Percentiles rank a stretch among this genome's conserved stretches.
Evolutionary conservation across 768 basidiomycete species (phyloP).

Genomic region (Auriscalpium orientale): DNA sequence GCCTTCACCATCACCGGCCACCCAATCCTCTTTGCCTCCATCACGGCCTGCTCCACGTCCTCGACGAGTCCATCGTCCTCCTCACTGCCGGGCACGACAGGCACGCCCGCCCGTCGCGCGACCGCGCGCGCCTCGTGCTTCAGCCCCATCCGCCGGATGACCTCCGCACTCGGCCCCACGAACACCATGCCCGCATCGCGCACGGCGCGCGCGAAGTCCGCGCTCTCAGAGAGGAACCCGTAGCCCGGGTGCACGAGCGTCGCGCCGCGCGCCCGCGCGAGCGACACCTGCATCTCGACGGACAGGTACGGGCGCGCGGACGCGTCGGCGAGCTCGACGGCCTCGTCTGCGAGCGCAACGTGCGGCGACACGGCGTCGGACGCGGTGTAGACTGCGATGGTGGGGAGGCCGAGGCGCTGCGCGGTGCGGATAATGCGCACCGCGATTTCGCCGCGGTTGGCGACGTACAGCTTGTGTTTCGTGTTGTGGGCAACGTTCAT

Average conservation of each 20-base stretch:
- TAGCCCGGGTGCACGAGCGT: conserved; percentile 59
- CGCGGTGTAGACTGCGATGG: conserved; percentile 51
- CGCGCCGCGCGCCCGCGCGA: conserved; percentile 33
- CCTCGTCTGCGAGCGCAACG: conserved; percentile 47
- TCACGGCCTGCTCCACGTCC: conserved; percentile 33
- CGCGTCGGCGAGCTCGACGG: conserved; percentile 28
- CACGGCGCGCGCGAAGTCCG: conserved; percentile 42
- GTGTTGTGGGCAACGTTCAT: background rate
- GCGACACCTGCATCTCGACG: conserved; percentile 28
- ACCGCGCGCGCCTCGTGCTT: conserved; percentile 51
- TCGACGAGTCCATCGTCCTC: conserved; percentile 32
- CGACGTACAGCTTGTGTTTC: conserved; percentile 48
- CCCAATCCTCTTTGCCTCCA: conserved; percentile 35
- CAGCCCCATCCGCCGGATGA: conserved; percentile 48
- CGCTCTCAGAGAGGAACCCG: conserved; percentile 61
- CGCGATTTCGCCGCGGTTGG: conserved; percentile 70
- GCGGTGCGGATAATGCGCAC: conserved; percentile 55
- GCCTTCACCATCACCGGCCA: conserved; percentile 63
- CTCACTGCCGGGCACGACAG: conserved; percentile 47
- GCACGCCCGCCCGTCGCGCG: conserved; percentile 41
- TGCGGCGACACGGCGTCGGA: conserved; percentile 54
- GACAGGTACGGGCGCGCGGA: conserved; percentile 36
- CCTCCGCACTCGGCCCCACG: conserved; percentile 46
- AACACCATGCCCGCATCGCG: conserved; percentile 43
- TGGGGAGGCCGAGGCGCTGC: conserved; percentile 39